Conservation (phyloP, 2,329 filamentous ascomycete genomes). For the Aspergillus sp. region DNA sequence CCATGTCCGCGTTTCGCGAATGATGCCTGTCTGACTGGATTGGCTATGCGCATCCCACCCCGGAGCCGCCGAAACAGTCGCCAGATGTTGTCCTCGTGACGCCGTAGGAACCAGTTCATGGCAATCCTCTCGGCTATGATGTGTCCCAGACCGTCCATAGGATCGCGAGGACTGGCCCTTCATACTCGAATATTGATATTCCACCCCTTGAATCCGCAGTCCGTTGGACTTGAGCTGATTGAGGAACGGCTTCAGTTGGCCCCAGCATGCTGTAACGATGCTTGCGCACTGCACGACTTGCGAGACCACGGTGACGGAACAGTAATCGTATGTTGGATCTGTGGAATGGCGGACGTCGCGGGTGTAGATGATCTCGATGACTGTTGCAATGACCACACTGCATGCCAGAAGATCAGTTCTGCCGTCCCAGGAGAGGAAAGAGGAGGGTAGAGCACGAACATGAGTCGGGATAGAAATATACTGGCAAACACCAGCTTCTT, state of each 20-base stretch:
- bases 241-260: slow-evolving; percentile 21
- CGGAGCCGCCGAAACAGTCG: slow-evolving; percentile 4
- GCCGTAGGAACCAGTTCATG: neutral
- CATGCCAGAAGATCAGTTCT: neutral
- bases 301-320: slow-evolving; percentile 15
- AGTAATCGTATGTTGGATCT: slow-evolving; percentile 16
- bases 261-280: slow-evolving; percentile 24
- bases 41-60: slow-evolving; percentile 15
- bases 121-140: neutral
- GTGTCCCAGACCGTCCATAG: neutral
- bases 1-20: slow-evolving; percentile 13
- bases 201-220: slow-evolving; percentile 10
- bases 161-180: slow-evolving; percentile 2
- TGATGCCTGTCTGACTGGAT: slow-evolving; percentile 16
- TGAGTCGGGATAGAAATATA: slow-evolving; percentile 19
- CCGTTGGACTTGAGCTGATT: slow-evolving; percentile 18
- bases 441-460: slow-evolving; percentile 11
- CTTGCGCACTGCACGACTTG: slow-evolving; percentile 19
- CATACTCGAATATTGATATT: neutral
- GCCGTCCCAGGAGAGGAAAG: neutral
- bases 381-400: slow-evolving; percentile 14
- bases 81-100: neutral
- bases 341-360: slow-evolving; percentile 3
- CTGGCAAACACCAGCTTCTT: slow-evolving; percentile 17
- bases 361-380: slow-evolving; percentile 12